Percentiles rank a stretch among this genome's conserved stretches.
Evolutionary conservation across 2,329 filamentous ascomycete genomes (phyloP).

Genomic region (Tolypocladium amazonense): DNA sequence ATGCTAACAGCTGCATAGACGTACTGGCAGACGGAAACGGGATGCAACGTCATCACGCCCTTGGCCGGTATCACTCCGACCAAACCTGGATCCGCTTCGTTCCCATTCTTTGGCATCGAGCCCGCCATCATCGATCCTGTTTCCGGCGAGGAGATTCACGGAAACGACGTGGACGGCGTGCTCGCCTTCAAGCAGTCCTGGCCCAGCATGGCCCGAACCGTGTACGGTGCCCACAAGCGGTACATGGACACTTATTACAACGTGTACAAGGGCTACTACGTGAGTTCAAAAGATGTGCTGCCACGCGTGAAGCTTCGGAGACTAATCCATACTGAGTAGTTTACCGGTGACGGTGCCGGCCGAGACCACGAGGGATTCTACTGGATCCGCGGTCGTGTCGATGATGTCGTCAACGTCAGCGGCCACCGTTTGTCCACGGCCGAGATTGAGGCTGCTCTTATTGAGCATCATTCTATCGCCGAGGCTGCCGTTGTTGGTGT

Average conservation of each 20-base stretch:
- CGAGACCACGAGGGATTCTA: conserved; percentile 98
- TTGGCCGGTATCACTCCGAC: conserved; percentile 89
- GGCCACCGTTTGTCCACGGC: conserved; percentile 94
- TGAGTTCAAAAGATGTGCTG: conserved; percentile 36
- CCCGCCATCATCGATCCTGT: conserved; percentile 96
- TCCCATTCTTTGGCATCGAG: conserved; percentile 98
- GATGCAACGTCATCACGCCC: conserved; percentile 90
- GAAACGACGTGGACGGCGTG: conserved; percentile 96
- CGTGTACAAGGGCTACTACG: conserved; percentile 96
- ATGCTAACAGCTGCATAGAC: conserved; percentile 47
- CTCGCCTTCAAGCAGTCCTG: conserved; percentile 95
- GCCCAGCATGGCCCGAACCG: conserved; percentile 97
- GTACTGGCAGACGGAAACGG: conserved; percentile 99
- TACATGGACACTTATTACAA: conserved; percentile 99
- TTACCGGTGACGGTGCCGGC: conserved; percentile 87
- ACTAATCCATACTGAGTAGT: conserved; percentile 33
- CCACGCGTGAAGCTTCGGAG: not conserved
- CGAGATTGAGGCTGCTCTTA: conserved; percentile 92
- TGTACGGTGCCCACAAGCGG: conserved; percentile 94
- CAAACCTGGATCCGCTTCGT: conserved; percentile 89
- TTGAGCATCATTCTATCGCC: conserved; percentile 82
- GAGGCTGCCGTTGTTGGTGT: conserved; percentile 95
- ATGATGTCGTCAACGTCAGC: conserved; percentile 97
- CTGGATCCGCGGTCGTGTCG: conserved; percentile 97
- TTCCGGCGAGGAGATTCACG: conserved; percentile 82